A percentile compares a stretch with the other conserved stretches of the same genome.
Conservation (phyloP, 352 stramenopile species). For the Globisporangium paddicum region DNA sequence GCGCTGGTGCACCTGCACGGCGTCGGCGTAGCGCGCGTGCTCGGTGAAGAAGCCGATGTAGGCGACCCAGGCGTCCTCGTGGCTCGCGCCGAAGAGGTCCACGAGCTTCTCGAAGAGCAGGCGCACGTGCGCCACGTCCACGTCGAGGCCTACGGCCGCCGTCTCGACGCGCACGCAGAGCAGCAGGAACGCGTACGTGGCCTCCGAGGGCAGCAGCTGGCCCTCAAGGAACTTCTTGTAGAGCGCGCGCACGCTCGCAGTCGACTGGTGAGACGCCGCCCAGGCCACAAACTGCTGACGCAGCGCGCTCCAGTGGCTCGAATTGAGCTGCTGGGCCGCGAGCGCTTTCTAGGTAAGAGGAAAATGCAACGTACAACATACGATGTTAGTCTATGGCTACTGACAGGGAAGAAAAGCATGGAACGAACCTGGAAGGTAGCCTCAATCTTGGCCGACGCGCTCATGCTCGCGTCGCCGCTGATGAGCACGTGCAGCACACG, state of each 20-base stretch:
- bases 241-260: constrained; percentile 35
- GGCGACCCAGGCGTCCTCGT: constrained; percentile 65
- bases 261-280: constrained; percentile 25
- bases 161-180: constrained; percentile 71
- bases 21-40: constrained; percentile 39
- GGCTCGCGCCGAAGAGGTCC: constrained; percentile 56
- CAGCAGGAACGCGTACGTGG: constrained; percentile 63
- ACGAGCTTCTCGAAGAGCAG: constrained; percentile 80
- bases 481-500: constrained; percentile 58
- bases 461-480: constrained; percentile 8
- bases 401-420: neutral
- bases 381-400: neutral
- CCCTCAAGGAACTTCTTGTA: constrained; percentile 73
- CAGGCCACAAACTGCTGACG: constrained; percentile 69
- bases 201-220: constrained; percentile 53
- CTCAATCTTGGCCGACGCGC: constrained; percentile 23
- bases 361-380: neutral
- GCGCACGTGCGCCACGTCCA: constrained; percentile 41
- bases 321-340: constrained; percentile 34
- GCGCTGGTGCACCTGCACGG: constrained; percentile 64
- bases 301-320: constrained; percentile 45
- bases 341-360: constrained; percentile 39
- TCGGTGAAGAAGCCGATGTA: constrained; percentile 67
- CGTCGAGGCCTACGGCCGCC: constrained; percentile 21
- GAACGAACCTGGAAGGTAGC: constrained; percentile 37